Evolutionary conservation across 352 stramenopile genomes (phyloP).

Genomic region (Saprolegnia diclina): DNA sequence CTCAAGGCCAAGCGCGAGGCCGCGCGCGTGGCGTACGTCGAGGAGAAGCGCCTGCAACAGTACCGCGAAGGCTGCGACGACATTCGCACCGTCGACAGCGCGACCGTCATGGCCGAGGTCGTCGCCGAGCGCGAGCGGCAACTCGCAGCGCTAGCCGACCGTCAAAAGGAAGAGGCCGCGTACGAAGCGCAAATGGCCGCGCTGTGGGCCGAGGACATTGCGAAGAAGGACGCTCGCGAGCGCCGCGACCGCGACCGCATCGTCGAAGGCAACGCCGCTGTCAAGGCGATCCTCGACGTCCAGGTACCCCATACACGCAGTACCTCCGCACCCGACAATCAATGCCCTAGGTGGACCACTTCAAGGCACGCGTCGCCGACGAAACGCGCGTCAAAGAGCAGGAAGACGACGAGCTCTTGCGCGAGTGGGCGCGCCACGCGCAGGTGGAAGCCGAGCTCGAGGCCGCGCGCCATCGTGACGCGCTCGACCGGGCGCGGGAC

Average conservation of each 20-base stretch:
- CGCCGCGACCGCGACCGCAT: slow-evolving; percentile 44
- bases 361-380: slow-evolving; percentile 35
- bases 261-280: slow-evolving; percentile 54
- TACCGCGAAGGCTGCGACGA: slow-evolving; percentile 43
- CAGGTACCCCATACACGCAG: slow-evolving; percentile 39
- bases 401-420: slow-evolving; percentile 50
- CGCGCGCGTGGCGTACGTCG: slow-evolving; percentile 51
- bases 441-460: slow-evolving; percentile 62
- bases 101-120: slow-evolving; percentile 30
- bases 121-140: slow-evolving; percentile 51
- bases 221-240: slow-evolving; percentile 71
- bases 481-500: slow-evolving; percentile 60
- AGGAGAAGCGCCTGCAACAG: slow-evolving; percentile 71
- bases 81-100: slow-evolving; percentile 11
- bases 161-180: slow-evolving; percentile 47
- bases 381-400: slow-evolving; percentile 36
- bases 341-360: slow-evolving; percentile 34
- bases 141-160: slow-evolving; percentile 43
- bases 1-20: slow-evolving; percentile 60
- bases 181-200: slow-evolving; percentile 55
- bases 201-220: slow-evolving; percentile 62
- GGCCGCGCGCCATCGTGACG: slow-evolving; percentile 41
- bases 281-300: slow-evolving; percentile 69
- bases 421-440: slow-evolving; percentile 54
- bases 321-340: too few species aligned